Base-by-base conservation (phyloP, 306 rosid species). In the Carpinus fangiana region DNA sequence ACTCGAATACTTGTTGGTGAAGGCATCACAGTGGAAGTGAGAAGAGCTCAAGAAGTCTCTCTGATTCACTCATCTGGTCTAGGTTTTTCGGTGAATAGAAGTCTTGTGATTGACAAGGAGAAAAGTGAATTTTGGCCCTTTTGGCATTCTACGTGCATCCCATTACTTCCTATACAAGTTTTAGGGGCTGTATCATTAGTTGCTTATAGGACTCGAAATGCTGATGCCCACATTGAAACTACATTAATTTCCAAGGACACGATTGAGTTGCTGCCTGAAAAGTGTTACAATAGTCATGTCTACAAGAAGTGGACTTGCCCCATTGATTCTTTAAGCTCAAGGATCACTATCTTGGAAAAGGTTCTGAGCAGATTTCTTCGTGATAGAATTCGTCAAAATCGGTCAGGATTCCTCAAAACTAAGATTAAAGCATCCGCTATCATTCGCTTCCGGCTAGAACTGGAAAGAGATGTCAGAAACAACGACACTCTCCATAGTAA, bases 1-100 rank as follows among this genome's bases (percentile, higher is more conserved):
- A 92, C 85, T 68, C 89, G 81, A 73, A 67, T 95, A 79, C 88
- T 90, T 81, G 98, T 95, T 67, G 93, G 96, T 73, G 89, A 91
- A 83, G 98, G 98, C 80, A 90, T 91, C 59, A 90, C 90, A 5
- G 64, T 92, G 48, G 93, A 95, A 86, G 98, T 92, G 70, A 87
- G 86, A 75, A 73, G 89, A 68, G 98, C 98, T 7, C 87, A 53
- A 57, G 90, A 88, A 81, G 90, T 92, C 13, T 87, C 97, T 20
- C 89, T 92, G 60, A 85, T 87, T 50, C 90, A 91, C 74, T 73
- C 81, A 2, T 81, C 90, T 18, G 85, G 82, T 86, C 75, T 84
- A 54, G 88, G 87, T 74, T 76, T 56, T 21, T 74, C 73, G 46
- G 65, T 74, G 65, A 91, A 92, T 66, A 82, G 74, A 81, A 91